phyloP scores from a whole-genome alignment of 306 rosid genomes.

The Potentilla sterilis region DNA sequence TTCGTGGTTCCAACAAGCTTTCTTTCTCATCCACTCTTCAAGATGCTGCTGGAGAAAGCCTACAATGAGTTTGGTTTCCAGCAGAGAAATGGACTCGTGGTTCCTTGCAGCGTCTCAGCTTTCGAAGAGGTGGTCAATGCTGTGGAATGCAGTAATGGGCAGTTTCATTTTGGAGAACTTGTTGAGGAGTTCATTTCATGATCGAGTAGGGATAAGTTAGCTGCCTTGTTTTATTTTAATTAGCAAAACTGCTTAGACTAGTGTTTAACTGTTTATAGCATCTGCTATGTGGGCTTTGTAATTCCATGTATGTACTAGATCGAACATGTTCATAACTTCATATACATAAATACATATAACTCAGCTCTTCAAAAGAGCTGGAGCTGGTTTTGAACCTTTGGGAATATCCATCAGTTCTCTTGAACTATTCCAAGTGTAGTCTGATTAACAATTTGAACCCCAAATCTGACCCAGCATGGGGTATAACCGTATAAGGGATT shows the following conservation, averaged over 20 bases:
- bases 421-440: background rate
- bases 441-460: background rate
- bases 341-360: constrained; percentile 13
- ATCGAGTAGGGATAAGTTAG: background rate
- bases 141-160: constrained; percentile 64
- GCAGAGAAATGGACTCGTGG: constrained; percentile 65
- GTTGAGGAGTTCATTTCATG: constrained; percentile 56
- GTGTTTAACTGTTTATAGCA: background rate
- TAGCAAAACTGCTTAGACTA: background rate
- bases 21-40: constrained; percentile 85
- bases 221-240: background rate
- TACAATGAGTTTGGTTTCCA: constrained; percentile 75
- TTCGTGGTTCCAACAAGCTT: constrained; percentile 70
- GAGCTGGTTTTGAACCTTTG: constrained; percentile 19
- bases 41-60: constrained; percentile 77
- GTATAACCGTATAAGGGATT: background rate
- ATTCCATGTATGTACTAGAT: constrained; percentile 12
- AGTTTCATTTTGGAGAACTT: constrained; percentile 66
- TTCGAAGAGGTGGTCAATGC: constrained; percentile 74
- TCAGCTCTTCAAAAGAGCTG: constrained; percentile 24
- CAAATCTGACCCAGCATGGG: background rate
- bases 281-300: constrained; percentile 17
- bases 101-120: constrained; percentile 72
- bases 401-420: background rate
- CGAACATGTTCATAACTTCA: constrained; percentile 19